Conservation (phyloP, 2,329 filamentous ascomycete genomes). For the Fragosphaeria purpurea region DNA sequence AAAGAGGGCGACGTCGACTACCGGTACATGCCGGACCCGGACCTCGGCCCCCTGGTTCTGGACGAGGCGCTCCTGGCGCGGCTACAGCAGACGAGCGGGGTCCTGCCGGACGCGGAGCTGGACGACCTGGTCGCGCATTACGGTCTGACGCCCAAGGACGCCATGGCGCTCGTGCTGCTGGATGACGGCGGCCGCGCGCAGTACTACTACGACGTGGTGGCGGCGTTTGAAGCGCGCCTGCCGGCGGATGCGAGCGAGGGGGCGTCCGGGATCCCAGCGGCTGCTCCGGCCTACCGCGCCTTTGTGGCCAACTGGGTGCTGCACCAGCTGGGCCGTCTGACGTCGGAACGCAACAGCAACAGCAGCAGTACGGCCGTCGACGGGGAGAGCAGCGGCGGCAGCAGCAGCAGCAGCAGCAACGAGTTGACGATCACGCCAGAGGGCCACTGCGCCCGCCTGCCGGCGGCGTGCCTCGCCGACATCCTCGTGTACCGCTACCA, state of each 20-base stretch:
- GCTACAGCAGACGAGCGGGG: slow-evolving; percentile 54
- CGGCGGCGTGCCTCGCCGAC: slow-evolving; percentile 37
- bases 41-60: slow-evolving; percentile 72
- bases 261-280: too few species aligned
- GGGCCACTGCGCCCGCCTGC: slow-evolving; percentile 37
- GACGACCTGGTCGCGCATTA: slow-evolving; percentile 52
- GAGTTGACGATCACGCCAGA: slow-evolving; percentile 27
- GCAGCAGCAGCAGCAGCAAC: not conserved
- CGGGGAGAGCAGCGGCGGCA: not conserved
- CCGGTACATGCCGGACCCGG: slow-evolving; percentile 95
- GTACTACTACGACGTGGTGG: slow-evolving; percentile 65
- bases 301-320: slow-evolving; percentile 58
- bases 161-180: slow-evolving; percentile 64
- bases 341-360: slow-evolving; percentile 32
- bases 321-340: slow-evolving; percentile 63
- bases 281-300: slow-evolving; percentile 23
- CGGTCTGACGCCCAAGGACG: slow-evolving; percentile 69
- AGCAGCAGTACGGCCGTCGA: not conserved
- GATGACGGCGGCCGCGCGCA: slow-evolving; percentile 72
- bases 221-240: slow-evolving; percentile 27
- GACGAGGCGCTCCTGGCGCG: slow-evolving; percentile 57
- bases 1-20: slow-evolving; percentile 98
- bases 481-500: slow-evolving; percentile 38
- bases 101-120: slow-evolving; percentile 62
- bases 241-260: not conserved